phyloP scores from a whole-genome alignment of 1,284 basidiomycete species.

The Exsudoporus floridanus region DNA sequence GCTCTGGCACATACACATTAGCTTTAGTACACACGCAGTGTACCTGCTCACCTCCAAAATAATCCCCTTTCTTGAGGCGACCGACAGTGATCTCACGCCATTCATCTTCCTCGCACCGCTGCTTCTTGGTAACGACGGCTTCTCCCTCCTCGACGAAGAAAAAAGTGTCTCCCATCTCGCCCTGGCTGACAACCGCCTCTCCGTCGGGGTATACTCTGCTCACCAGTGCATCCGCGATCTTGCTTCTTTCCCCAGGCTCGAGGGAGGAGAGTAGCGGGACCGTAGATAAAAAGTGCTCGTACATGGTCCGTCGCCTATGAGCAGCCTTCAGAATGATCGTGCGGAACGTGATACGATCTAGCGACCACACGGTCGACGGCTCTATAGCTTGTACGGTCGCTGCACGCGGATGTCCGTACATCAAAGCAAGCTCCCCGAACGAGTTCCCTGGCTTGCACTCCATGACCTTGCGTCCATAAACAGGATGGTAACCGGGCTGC shows the following conservation, averaged over 20 bases:
- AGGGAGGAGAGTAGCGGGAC: slow-evolving; percentile 88
- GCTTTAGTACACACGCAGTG: neutral
- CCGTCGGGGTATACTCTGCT: slow-evolving; percentile 82
- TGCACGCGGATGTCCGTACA: slow-evolving; percentile 96
- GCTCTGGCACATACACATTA: slow-evolving; percentile 48
- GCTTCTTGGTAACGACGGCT: slow-evolving; percentile 82
- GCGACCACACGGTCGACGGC: slow-evolving; percentile 86
- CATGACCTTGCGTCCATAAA: slow-evolving; percentile 80
- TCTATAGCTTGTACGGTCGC: slow-evolving; percentile 90
- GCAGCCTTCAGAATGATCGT: slow-evolving; percentile 94
- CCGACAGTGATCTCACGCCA: slow-evolving; percentile 71
- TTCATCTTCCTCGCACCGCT: slow-evolving; percentile 59
- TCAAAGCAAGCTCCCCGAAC: slow-evolving; percentile 95
- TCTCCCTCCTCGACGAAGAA: slow-evolving; percentile 96
- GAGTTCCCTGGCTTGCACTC: slow-evolving; percentile 85
- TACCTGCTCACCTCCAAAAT: slow-evolving; percentile 84
- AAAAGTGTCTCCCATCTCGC: slow-evolving; percentile 95
- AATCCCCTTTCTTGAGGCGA: slow-evolving; percentile 85
- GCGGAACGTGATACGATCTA: slow-evolving; percentile 97
- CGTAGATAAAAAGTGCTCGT: slow-evolving; percentile 92
- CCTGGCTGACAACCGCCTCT: slow-evolving; percentile 85
- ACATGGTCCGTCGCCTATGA: slow-evolving; percentile 88
- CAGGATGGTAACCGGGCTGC: slow-evolving; percentile 62
- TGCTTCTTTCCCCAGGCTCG: slow-evolving; percentile 86
- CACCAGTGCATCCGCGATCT: slow-evolving; percentile 94